phyloP scores from a whole-genome alignment of 2,329 filamentous ascomycete genomes.

The Exutisphaerella laricina region DNA sequence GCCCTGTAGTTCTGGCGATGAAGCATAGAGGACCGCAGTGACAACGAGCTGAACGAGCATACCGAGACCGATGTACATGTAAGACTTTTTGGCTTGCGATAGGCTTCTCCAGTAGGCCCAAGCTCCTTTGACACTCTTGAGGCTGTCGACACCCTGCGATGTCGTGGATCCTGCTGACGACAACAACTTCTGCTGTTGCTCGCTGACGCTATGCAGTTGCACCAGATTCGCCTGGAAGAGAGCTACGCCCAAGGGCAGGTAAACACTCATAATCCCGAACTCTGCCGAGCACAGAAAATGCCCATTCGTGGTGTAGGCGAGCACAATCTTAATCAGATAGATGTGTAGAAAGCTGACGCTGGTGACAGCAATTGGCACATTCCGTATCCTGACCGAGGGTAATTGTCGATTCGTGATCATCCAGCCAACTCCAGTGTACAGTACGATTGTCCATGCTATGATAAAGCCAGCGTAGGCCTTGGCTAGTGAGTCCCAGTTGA shows the following conservation, averaged over 20 bases:
- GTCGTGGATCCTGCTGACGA: constrained; percentile 11
- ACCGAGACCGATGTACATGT: constrained; percentile 48
- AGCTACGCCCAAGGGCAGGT: constrained; percentile 59
- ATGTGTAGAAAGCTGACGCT: constrained; percentile 34
- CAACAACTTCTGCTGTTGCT: constrained; percentile 20
- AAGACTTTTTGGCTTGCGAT: constrained; percentile 43
- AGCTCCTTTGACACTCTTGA: constrained; percentile 14
- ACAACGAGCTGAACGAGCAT: constrained; percentile 44
- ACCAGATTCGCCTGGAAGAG: constrained; percentile 61
- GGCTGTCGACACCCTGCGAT: background rate
- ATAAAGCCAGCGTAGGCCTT: constrained; percentile 23
- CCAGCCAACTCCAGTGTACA: constrained; percentile 20
- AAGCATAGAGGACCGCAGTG: constrained; percentile 20
- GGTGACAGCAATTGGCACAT: constrained; percentile 22
- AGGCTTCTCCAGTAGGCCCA: constrained; percentile 38
- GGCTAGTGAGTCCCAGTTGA: constrained; percentile 24
- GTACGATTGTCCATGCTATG: constrained; percentile 20
- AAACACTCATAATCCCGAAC: constrained; percentile 63
- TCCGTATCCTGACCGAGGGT: constrained; percentile 24
- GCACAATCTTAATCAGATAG: constrained; percentile 39
- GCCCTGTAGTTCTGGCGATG: constrained; percentile 20
- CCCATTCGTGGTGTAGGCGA: constrained; percentile 37
- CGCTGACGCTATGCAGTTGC: constrained; percentile 45
- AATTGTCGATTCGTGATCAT: constrained; percentile 19
- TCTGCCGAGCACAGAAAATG: constrained; percentile 49